A percentile compares a stretch with the other conserved stretches of the same genome.
These are phyloP conservation scores for Sapria himalayana DNA, from an alignment of 345 rosid genomes.

Conservation along the genomic window DNA sequence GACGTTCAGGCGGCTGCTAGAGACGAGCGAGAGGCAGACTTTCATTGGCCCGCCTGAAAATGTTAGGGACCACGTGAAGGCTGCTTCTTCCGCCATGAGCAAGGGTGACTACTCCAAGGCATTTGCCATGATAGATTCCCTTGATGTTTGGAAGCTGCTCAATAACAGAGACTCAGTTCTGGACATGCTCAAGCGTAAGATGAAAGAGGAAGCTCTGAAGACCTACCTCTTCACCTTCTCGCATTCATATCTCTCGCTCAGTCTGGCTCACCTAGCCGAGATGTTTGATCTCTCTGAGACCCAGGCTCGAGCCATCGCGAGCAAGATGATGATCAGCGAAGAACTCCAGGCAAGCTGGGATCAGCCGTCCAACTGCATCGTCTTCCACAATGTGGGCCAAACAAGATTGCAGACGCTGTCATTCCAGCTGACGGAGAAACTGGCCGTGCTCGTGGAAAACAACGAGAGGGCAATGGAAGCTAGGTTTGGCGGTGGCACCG, in stretches of 20 bases:
- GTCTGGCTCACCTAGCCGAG: conserved; percentile 48
- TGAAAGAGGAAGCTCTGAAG: conserved; percentile 77
- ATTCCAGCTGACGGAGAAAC: conserved; percentile 62
- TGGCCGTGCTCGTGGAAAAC: conserved; percentile 43
- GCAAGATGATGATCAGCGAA: conserved; percentile 78
- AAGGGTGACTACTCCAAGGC: conserved; percentile 63
- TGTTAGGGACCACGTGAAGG: conserved; percentile 76
- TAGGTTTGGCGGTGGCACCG: conserved; percentile 41
- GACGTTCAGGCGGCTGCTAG: conserved; percentile 61
- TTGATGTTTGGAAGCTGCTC: conserved; percentile 68
- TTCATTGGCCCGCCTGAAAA: conserved; percentile 75
- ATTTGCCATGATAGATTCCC: conserved; percentile 39
- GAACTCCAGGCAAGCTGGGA: conserved; percentile 77
- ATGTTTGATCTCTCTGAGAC: conserved; percentile 55
- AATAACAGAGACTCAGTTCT: conserved; percentile 33
- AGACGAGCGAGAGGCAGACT: conserved; percentile 57
- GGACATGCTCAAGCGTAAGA: conserved; percentile 50
- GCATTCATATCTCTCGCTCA: conserved; percentile 32
- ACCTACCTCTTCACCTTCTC: conserved; percentile 56
- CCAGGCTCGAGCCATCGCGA: conserved; percentile 38
- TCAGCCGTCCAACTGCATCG: conserved; percentile 50
- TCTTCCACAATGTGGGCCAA: conserved; percentile 58
- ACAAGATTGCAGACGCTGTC: conserved; percentile 58
- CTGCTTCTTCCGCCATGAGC: conserved; percentile 56
- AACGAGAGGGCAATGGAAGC: conserved; percentile 71